Conservation (phyloP, 495 filamentous ascomycete species). For the Talaromyces trachyspermus region DNA sequence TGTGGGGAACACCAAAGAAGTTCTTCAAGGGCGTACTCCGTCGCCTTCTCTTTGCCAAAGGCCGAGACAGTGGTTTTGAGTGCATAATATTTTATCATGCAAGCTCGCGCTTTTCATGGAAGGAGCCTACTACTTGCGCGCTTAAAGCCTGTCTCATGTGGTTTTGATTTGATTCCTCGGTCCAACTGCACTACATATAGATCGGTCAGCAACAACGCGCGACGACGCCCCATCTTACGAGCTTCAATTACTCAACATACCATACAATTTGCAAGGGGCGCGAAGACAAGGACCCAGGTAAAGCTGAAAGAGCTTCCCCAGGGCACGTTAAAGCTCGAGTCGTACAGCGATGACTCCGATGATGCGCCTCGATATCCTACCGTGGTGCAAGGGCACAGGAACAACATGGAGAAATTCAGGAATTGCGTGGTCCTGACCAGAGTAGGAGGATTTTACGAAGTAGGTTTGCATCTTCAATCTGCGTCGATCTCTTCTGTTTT, state of each 20-base stretch:
- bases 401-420: slow-evolving; percentile 83
- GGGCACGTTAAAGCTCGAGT: slow-evolving; percentile 41
- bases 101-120: slow-evolving; percentile 1
- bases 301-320: slow-evolving; percentile 62
- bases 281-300: slow-evolving; percentile 48
- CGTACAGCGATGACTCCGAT: slow-evolving; percentile 38
- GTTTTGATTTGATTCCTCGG: slow-evolving; percentile 8
- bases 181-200: slow-evolving; percentile 17
- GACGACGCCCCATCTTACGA: slow-evolving; percentile 14
- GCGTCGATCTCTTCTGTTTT: background rate
- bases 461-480: slow-evolving; percentile 15
- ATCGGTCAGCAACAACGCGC: slow-evolving; percentile 29
- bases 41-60: no score
- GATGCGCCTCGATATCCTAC: slow-evolving; percentile 67
- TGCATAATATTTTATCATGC: slow-evolving; percentile 1
- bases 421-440: slow-evolving; percentile 85
- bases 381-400: slow-evolving; percentile 80
- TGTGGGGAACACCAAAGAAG: background rate
- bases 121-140: background rate
- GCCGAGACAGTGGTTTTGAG: no score
- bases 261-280: slow-evolving; percentile 23
- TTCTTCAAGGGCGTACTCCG: no score
- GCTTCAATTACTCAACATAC: slow-evolving; percentile 5
- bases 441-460: slow-evolving; percentile 92
- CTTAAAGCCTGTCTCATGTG: background rate